Conservation (phyloP, 2,329 filamentous ascomycete genomes). For the Elsinoe fawcettii region DNA sequence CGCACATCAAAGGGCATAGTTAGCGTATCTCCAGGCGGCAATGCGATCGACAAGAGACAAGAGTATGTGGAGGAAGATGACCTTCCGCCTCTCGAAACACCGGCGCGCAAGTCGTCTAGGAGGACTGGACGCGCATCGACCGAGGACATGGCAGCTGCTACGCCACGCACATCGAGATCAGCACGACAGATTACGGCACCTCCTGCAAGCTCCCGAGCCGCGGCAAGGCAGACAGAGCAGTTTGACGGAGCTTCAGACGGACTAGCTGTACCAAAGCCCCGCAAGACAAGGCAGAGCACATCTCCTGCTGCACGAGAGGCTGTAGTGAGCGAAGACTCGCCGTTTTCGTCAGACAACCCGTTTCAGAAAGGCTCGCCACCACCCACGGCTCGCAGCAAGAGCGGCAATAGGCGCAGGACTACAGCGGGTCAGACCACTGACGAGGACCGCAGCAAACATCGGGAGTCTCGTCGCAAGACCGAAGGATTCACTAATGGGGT, state of each 20-base stretch:
- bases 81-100: conserved; percentile 37
- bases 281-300: conserved; percentile 33
- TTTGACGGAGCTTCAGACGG: conserved; percentile 9
- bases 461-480: conserved; percentile 36
- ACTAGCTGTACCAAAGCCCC: conserved; percentile 18
- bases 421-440: conserved; percentile 38
- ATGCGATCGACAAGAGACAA: conserved; percentile 49
- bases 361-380: conserved; percentile 83
- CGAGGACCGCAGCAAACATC: conserved; percentile 37
- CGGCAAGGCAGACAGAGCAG: not conserved
- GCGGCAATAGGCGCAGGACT: conserved; percentile 42
- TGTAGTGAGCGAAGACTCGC: conserved; percentile 39
- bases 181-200: conserved; percentile 29
- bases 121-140: conserved; percentile 30
- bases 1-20: conserved; percentile 81
- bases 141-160: conserved; percentile 40
- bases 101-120: conserved; percentile 21
- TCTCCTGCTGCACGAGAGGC: conserved; percentile 32
- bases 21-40: conserved; percentile 56
- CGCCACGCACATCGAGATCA: conserved; percentile 24
- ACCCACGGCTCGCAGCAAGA: conserved; percentile 33
- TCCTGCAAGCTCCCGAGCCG: conserved; percentile 24
- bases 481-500: conserved; percentile 43
- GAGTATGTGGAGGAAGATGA: conserved; percentile 48
- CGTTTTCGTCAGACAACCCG: conserved; percentile 84